phyloP scores from a whole-genome alignment of 83 land plant species.

The Isoetes engelmannii region DNA sequence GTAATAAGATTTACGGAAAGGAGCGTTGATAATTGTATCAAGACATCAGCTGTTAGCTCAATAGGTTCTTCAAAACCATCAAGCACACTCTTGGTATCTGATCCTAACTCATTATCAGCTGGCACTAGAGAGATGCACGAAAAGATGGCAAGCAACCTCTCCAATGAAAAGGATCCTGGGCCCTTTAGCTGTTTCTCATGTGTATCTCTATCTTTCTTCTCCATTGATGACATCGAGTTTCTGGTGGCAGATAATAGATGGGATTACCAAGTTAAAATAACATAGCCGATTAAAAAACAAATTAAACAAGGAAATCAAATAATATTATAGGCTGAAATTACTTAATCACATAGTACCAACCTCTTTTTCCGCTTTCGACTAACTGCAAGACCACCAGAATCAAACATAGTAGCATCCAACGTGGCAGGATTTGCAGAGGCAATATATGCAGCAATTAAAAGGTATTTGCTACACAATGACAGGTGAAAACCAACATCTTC shows the following conservation, averaged over 20 bases:
- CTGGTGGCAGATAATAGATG: slow-evolving; percentile 20
- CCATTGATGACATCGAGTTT: slow-evolving; percentile 51
- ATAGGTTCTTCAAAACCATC: slow-evolving; percentile 15
- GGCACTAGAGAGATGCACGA: slow-evolving; percentile 68
- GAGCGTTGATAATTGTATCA: slow-evolving; percentile 84
- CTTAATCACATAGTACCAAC: slow-evolving; percentile 2
- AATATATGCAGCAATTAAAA: slow-evolving; percentile 84
- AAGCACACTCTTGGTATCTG: slow-evolving; percentile 8
- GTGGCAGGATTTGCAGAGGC: slow-evolving; percentile 96
- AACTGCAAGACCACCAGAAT: slow-evolving; percentile 58
- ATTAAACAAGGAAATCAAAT: slow-evolving; percentile 4
- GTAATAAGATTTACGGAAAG: slow-evolving; percentile 70
- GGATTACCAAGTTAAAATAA: slow-evolving; percentile 7
- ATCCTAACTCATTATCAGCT: slow-evolving; percentile 26
- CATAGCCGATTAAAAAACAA: too few relatives aligned
- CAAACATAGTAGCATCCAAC: slow-evolving; percentile 88
- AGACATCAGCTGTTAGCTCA: slow-evolving; percentile 72
- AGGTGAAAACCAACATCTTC: slow-evolving; percentile 61
- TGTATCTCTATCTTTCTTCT: slow-evolving; percentile 47
- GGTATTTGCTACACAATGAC: slow-evolving; percentile 82
- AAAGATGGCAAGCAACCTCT: slow-evolving; percentile 86
- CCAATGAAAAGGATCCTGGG: slow-evolving; percentile 85
- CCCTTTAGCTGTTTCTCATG: slow-evolving; percentile 79
- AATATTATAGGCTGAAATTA: neutral
- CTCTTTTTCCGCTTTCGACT: slow-evolving; percentile 47